Base-by-base conservation (phyloP, 345 rosid genomes). In the Brassica juncea region DNA sequence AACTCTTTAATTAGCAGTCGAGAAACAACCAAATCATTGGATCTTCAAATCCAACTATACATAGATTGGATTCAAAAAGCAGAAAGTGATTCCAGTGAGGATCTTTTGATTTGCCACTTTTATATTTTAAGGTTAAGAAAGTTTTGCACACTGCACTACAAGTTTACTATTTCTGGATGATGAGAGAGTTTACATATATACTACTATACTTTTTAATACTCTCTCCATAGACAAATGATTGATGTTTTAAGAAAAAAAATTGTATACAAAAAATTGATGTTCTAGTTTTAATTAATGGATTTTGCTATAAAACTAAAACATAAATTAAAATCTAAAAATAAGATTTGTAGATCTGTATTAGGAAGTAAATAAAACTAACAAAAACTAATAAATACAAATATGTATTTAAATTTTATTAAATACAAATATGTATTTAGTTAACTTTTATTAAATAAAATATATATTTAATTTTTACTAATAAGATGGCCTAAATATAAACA, bases 21-120 rank as follows among this genome's bases (percentile, higher is more conserved):
- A 37, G 61, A 77, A 70, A 55, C 66, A 66, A 58, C 76, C 72
- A 78, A 78, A 72, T 12, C 30, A 78, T 19, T 58, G 68, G 68
- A 78, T 78, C 57, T 58, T 66, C 61, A 65, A 31, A 78, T 65
- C 75, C 39, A 77, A 47, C 47, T 66, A 65, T 12, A 59, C 9
- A 69, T 76, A 39, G n/a, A 75, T 68, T 58, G 49, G 69, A 68
- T 23, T 42, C 74, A 9, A 69, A 77, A 61, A 49, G 35, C 55
- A 70, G 30, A 62, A 77, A n/a, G 39, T 60, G 52, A 69, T 60
- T 76, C 12, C 9, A 69, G 37, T 60, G 34, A 25, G 37, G 63
- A 62, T 77, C 54, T 62, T 69, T 70, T 77, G 75, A 70, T 69
- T 70, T 70, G 39, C 70, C 55, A 52, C 39, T 47, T 61, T 10